Evolutionary conservation across 1,284 basidiomycete genomes (phyloP).

Genomic region (Apiotrichum gamsii): DNA sequence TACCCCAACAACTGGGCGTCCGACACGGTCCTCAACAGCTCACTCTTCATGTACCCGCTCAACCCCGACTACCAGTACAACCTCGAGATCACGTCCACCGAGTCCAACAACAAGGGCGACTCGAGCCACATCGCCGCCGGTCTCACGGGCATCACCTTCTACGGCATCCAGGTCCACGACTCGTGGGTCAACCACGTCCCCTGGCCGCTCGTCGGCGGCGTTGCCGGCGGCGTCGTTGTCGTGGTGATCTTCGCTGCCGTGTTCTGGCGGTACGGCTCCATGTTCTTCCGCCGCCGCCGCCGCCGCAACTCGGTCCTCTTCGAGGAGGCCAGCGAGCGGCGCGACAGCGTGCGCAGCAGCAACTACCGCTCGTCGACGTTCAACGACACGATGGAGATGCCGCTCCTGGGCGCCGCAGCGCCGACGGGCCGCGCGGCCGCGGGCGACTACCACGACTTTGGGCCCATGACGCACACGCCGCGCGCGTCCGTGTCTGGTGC

Average conservation of each 20-base stretch:
- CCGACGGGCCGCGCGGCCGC: too few relatives aligned
- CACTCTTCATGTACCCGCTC: background rate
- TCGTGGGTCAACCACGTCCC: background rate
- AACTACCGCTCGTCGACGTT: too few relatives aligned
- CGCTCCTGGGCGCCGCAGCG: too few relatives aligned
- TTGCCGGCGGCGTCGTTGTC: background rate
- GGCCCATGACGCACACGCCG: too few relatives aligned
- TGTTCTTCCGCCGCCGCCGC: background rate
- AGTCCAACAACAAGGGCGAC: background rate
- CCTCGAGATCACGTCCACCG: background rate
- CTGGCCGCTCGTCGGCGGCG: background rate
- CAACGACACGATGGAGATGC: too few relatives aligned
- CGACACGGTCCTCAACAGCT: background rate
- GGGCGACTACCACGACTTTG: too few relatives aligned
- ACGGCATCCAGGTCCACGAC: background rate
- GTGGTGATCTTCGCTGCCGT: background rate
- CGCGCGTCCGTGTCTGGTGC: too few relatives aligned
- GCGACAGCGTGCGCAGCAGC: too few relatives aligned
- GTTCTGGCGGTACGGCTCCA: background rate
- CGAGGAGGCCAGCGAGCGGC: too few relatives aligned
- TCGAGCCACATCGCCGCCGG: background rate
- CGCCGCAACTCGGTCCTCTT: background rate
- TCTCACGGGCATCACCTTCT: background rate
- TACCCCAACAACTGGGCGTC: background rate
- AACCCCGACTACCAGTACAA: background rate